Evolutionary conservation across 495 filamentous ascomycete species (phyloP).

Genomic region (Penicillium canescens): DNA sequence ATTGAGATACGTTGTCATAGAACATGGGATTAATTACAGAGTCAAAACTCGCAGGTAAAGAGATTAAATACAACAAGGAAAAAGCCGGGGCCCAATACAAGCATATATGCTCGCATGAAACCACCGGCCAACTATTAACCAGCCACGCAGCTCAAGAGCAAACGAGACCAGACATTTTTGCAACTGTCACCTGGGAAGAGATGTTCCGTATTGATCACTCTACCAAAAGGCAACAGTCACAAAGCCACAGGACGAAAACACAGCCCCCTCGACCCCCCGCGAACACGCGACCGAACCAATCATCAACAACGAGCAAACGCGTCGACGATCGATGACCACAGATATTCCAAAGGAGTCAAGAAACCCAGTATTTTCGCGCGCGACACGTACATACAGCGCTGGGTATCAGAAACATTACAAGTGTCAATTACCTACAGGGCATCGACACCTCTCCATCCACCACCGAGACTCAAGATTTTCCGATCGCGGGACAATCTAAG

Average conservation of each 20-base stretch:
- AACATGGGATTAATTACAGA: constrained; percentile 25
- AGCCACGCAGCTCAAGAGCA: background rate
- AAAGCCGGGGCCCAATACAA: background rate
- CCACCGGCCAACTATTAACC: constrained; percentile 6
- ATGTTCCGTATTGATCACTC: background rate
- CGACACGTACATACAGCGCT: constrained; percentile 21
- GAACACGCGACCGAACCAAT: background rate
- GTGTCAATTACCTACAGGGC: background rate
- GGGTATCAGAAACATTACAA: constrained; percentile 43
- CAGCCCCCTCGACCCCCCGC: background rate
- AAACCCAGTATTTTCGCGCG: background rate
- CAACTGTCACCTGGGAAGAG: background rate
- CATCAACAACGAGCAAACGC: constrained; percentile 12
- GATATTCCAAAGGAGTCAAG: background rate
- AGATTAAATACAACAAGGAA: constrained; percentile 25
- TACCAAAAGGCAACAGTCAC: constrained; percentile 2
- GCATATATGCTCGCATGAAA: too few relatives aligned
- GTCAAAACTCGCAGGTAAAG: constrained; percentile 14
- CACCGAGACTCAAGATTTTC: background rate
- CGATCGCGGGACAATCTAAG: constrained; percentile 20
- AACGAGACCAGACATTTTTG: constrained; percentile 6
- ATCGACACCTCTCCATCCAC: background rate
- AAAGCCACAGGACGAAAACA: background rate
- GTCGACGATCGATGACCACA: background rate
- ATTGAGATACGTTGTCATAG: constrained; percentile 2